phyloP scores from a whole-genome alignment of 108 stramenopile species.

The Nitzschia sp. region DNA sequence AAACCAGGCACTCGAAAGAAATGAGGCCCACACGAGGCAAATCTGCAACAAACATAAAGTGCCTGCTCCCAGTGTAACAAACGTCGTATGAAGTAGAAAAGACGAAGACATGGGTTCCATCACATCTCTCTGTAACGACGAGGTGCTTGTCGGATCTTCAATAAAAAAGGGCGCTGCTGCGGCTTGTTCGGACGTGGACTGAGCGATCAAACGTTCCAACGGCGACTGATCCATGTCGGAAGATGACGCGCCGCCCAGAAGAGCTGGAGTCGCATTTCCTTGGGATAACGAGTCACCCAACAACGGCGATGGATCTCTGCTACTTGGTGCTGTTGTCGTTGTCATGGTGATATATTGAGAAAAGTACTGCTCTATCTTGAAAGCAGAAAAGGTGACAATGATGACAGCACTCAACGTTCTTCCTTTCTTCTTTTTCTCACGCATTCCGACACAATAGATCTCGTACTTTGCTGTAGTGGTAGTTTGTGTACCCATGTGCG shows the following conservation, averaged over 20 bases:
- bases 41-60: constrained; percentile 35
- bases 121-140: too few species aligned
- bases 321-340: too few species aligned
- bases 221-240: constrained; percentile 28
- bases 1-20: constrained; percentile 40
- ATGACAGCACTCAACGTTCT: too few species aligned
- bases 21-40: constrained; percentile 52
- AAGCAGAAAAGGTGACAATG: too few species aligned
- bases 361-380: too few species aligned
- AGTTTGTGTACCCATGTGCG: too few species aligned
- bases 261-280: not conserved
- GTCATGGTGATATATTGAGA: too few species aligned
- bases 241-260: constrained; percentile 1
- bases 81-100: not conserved
- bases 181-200: constrained; percentile 26
- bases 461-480: too few species aligned
- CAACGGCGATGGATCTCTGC: not conserved
- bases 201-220: constrained; percentile 39
- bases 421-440: too few species aligned
- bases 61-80: constrained; percentile 30
- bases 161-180: not conserved
- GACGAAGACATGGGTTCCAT: not conserved
- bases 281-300: not conserved
- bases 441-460: too few species aligned
- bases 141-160: not conserved